Evolutionary conservation across 2,329 filamentous ascomycete species (phyloP), one percentile per base, ranked within the genome.

Genomic region (Colletotrichum spaethianum): DNA sequence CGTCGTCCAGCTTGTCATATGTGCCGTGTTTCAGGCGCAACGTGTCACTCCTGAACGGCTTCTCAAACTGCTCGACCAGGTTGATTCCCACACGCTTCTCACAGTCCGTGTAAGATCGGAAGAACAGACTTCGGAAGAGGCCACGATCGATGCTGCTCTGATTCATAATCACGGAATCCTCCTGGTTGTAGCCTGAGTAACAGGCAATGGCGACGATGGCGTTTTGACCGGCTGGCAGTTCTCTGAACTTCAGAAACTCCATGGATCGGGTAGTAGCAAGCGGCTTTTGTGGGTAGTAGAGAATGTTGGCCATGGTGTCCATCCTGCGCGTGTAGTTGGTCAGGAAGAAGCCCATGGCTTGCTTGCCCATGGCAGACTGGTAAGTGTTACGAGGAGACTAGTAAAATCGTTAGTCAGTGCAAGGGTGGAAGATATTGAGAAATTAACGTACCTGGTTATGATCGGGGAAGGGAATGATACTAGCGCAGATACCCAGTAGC

Each of bases 91-190:
- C 93, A 75, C 94, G 93, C 88, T 98, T 98, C 85, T 99, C 96
- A 75, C 95, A 94, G 79, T 99, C 96, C 40, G 95, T 97, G 83
- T 99, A 99, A 14, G 96, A 95, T 76, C 97, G 92, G 90, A 98
- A 99, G 87, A 98, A 99, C 66, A 99, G 85, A 89, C 95, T 98
- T 79, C 97, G 91, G 92, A 99, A 99, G 5, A 99, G 88, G 74
- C 96, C 96, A 79, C 96, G 93, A 82, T 99, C 96, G 78, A 99
- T 98, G 83, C 95, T 98, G 85, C 95, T 98, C 86, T 99, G 96
- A 83, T 99, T 99, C 96, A 99, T 98, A 79, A 99, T 98, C 76
- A 99, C 96, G 76, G 96, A 99, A 91, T 99, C 96, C 94, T 99
- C 96, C 82, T 99, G 97, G 83, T 99, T 99, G 87, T 99, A 99